Percentiles rank a stretch among this genome's conserved stretches.
phyloP scores from a whole-genome alignment of 352 stramenopile genomes.

The Globisporangium viniferum region DNA sequence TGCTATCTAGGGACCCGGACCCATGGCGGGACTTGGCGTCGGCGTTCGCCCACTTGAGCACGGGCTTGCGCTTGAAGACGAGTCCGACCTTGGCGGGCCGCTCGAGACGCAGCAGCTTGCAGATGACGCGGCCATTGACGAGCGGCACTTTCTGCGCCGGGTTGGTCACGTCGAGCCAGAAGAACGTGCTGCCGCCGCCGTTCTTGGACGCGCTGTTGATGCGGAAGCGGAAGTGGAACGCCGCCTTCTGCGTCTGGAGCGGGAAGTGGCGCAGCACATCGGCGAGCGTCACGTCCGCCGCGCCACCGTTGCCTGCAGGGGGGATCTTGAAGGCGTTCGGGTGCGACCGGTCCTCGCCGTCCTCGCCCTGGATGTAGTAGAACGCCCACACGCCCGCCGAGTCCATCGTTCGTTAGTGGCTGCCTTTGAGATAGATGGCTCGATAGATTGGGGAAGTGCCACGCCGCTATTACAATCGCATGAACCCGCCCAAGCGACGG shows the following conservation, averaged over 20 bases:
- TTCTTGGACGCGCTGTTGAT: conserved; percentile 47
- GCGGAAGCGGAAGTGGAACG: conserved; percentile 87
- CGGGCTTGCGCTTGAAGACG: conserved; percentile 69
- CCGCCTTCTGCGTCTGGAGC: conserved; percentile 29
- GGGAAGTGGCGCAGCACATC: conserved; percentile 72
- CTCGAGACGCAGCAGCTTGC: conserved; percentile 72
- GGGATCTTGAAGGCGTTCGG: conserved; percentile 78
- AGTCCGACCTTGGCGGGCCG: conserved; percentile 54
- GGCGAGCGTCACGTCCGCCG: conserved; percentile 58
- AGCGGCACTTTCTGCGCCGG: conserved; percentile 66
- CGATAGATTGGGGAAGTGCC: neutral
- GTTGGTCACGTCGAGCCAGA: conserved; percentile 69
- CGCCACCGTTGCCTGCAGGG: conserved; percentile 12
- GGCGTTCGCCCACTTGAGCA: conserved; percentile 54
- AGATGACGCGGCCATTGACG: conserved; percentile 75
- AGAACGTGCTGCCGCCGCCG: conserved; percentile 58
- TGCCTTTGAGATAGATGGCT: neutral
- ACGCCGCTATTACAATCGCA: neutral
- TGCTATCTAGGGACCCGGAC: neutral
- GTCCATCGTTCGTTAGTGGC: conserved; percentile 17
- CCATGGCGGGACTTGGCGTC: conserved; percentile 17
- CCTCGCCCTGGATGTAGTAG: conserved; percentile 87
- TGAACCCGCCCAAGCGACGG: neutral
- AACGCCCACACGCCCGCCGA: conserved; percentile 64
- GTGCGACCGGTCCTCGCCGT: conserved; percentile 79